These are phyloP conservation scores for Echites panduratus DNA, from an alignment of 257 asterid genomes.

Conservation along the genomic window DNA sequence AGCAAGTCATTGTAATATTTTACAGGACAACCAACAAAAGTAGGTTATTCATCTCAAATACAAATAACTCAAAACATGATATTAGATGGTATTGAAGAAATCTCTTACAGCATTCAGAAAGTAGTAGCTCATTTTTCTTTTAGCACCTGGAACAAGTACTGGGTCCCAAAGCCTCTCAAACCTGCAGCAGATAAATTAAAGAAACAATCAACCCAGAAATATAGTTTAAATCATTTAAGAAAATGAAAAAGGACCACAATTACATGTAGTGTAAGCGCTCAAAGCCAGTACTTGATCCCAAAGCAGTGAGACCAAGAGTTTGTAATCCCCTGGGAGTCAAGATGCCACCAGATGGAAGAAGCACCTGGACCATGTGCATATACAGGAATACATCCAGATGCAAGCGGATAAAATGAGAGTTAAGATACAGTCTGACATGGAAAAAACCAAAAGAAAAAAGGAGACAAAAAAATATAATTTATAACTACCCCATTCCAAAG, in stretches of 20 bases:
- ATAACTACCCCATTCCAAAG: conserved; percentile 4
- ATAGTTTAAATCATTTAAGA: background rate
- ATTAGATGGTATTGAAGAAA: background rate
- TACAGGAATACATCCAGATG: conserved; percentile 13
- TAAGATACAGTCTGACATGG: background rate
- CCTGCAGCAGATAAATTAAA: conserved; percentile 31
- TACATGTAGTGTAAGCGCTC: conserved; percentile 92
- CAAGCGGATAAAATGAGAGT: conserved; percentile 7
- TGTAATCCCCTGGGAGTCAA: conserved; percentile 88
- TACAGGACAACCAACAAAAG: background rate
- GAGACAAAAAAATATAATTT: conserved; percentile 1
- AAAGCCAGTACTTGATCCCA: conserved; percentile 89
- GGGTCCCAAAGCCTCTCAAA: conserved; percentile 97
- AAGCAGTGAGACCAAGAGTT: conserved; percentile 72
- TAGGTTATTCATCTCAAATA: background rate
- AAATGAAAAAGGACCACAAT: conserved; percentile 11
- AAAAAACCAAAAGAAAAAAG: conserved; percentile 1
- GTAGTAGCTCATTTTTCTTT: conserved; percentile 65
- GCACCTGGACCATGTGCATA: conserved; percentile 38
- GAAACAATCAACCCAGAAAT: conserved; percentile 8
- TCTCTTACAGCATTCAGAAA: conserved; percentile 80
- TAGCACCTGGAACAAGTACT: conserved; percentile 66
- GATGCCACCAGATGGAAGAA: conserved; percentile 87
- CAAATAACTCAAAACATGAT: background rate
- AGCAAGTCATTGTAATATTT: background rate